Base-by-base conservation (phyloP, 2,329 filamentous ascomycete genomes). In the Colletotrichum noveboracense region DNA sequence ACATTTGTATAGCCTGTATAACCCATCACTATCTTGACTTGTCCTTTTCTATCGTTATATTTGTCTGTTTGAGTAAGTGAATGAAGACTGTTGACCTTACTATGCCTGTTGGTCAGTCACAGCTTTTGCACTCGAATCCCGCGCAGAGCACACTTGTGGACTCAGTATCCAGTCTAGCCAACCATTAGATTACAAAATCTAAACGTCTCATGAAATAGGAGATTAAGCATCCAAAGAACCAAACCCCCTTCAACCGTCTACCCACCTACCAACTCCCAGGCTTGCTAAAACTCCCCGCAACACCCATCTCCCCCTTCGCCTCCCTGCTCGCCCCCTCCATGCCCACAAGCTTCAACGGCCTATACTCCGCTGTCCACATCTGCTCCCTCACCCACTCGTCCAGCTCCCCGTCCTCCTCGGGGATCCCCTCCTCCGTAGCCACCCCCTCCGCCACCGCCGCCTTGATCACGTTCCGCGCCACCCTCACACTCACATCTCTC, bases 291-390 rank as follows among this genome's bases (percentile, higher is more conserved):
- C 82, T 88, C 9, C 86, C 86, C 7, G 86, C 87, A 65, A 87
- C 83, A 75, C 90, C 89, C 77, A 91, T 81, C 83, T 93, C 89
- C 0, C 91, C 92, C 82, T 84, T 92, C 0, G 93, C 93, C 77
- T 87, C 84, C n/a, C 91, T 86, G 64, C 87, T 89, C 2, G 92
- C 92, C 1, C 81, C 82, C 7, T 86, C 83, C 32, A 86, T 84
- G 24, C 86, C 85, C 7, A 95, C 91, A 43, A 88, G 86, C 81
- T 88, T 89, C 78, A 95, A 82, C 2, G 91, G 90, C 30, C 94
- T 84, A 82, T 96, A 96, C 65, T 88, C 88, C 0, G 94, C 89
- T 77, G 93, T 87, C 94, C 94, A 96, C 94, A 96, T 96, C 87
- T 96, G 94, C 85, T 93, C 93, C 30, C 88, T 83, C 75, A 96